Base-by-base conservation (phyloP, 106 monocot genomes). In the Dendrobium catenatum region DNA sequence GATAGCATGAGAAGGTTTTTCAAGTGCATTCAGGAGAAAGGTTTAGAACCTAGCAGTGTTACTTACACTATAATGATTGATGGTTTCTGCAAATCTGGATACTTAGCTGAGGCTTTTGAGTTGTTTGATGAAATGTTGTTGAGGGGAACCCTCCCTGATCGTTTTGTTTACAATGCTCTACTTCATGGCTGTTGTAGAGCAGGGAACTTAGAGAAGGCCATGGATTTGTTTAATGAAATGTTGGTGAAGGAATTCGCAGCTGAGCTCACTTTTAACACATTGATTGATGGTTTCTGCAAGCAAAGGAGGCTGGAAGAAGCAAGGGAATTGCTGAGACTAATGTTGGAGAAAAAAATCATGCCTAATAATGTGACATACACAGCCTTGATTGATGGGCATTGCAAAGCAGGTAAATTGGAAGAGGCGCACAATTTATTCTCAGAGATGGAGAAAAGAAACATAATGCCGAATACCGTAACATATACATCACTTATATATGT, bases 21-120 rank as follows among this genome's bases (percentile, higher is more conserved):
- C 81, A 61, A 70, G 55, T 47, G 33, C 51, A 83, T 90, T 44
- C 24, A 49, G 56, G 80, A 81, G 44, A 96, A 87, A 74, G 89
- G 88, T 66, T 77, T 92, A 79, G 54, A 80, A 68, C 93, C 96
- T 77, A 92, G 81, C 73, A 64, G 61, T 77, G 87, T 89, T 59
- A 96, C 91, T 33, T 96, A 93, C 84, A 92, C 93, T 15, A 82
- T 80, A 81, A 84, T 96, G 79, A 93, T 96, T 72, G 83, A 89
- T 84, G 93, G 87, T 17, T 74, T 78, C 55, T 93, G 89, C 77
- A 96, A 93, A 86, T 73, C 47, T 15, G 88, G 90, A 73, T 81
- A 90, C 33, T 26, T 90, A 1, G 31, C 55, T 19, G 89, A 90
- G 70, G 96, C 93, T 43, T 90, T 93, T 80, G n/a, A 17, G 19